These are phyloP conservation scores for Sarocladiaceae sp. DNA, from an alignment of 2,329 filamentous ascomycete species.

Conservation along the genomic window DNA sequence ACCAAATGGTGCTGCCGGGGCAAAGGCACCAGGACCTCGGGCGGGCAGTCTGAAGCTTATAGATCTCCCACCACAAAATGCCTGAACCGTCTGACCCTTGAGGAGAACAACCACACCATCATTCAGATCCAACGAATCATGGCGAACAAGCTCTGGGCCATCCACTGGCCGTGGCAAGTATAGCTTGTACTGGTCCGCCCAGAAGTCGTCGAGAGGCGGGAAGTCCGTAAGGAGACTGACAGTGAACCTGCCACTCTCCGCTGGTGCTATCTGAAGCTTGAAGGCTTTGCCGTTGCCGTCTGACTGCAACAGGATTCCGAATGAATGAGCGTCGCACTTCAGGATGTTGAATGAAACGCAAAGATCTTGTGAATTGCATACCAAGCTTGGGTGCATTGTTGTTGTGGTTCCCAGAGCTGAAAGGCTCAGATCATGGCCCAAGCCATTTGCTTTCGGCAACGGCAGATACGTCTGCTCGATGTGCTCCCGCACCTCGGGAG, in stretches of 20 bases:
- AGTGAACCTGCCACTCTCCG: constrained; percentile 18
- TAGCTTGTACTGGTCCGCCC: constrained; percentile 31
- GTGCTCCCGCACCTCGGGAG: constrained; percentile 15
- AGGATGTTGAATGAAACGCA: constrained; percentile 20
- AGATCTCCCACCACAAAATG: constrained; percentile 25
- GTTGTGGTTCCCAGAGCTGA: constrained; percentile 20
- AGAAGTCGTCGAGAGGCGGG: constrained; percentile 31
- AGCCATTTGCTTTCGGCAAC: constrained; percentile 14
- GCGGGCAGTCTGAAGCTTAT: constrained; percentile 24
- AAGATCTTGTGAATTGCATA: constrained; percentile 16
- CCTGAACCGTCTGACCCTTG: constrained; percentile 22
- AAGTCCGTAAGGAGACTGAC: constrained; percentile 25
- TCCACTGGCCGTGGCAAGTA: constrained; percentile 27
- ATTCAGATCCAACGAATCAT: constrained; percentile 22
- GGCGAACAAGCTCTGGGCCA: constrained; percentile 29
- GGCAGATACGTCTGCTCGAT: constrained; percentile 4
- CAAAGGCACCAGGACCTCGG: neutral
- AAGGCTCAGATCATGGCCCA: constrained; percentile 14
- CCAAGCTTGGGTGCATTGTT: constrained; percentile 19
- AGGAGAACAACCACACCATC: constrained; percentile 21
- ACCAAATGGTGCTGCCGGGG: constrained; percentile 17
- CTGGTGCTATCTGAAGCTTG: constrained; percentile 20
- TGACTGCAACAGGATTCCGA: constrained; percentile 23
- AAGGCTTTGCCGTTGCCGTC: constrained; percentile 22
- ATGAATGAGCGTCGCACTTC: constrained; percentile 22